Percentiles rank a stretch among this genome's conserved stretches.
Evolutionary conservation across 176 grass and related monocot genomes (phyloP).

Genomic region (Ensete ventricosum): DNA sequence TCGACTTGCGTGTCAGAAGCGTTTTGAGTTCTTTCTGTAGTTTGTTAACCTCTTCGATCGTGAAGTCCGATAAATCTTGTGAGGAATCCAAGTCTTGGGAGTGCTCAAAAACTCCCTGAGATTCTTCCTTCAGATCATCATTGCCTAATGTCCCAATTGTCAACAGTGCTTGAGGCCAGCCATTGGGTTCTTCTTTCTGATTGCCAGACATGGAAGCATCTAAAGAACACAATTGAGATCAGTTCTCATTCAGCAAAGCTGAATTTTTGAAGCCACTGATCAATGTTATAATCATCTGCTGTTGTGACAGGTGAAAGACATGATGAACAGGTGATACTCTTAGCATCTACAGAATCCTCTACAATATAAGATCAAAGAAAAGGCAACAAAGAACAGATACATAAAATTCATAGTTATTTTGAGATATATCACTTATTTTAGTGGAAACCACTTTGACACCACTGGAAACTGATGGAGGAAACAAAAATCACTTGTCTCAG

Average conservation of each 20-base stretch:
- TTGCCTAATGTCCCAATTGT: conserved; percentile 71
- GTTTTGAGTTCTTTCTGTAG: conserved; percentile 58
- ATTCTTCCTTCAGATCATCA: conserved; percentile 32
- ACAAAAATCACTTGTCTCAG: neutral
- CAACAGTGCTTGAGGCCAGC: conserved; percentile 35
- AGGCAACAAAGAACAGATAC: too few relatives aligned
- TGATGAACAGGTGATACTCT: neutral
- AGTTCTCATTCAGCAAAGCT: neutral
- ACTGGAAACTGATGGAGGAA: conserved; percentile 17
- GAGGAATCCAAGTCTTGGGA: conserved; percentile 12
- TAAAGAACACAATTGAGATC: conserved; percentile 15
- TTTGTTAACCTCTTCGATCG: conserved; percentile 71
- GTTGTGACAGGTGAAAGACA: neutral
- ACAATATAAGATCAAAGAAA: neutral
- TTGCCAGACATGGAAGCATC: conserved; percentile 30
- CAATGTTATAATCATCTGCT: too few relatives aligned
- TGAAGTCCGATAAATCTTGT: conserved; percentile 57
- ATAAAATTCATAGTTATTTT: too few relatives aligned
- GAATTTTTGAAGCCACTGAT: neutral
- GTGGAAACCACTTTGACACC: neutral
- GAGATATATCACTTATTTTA: neutral
- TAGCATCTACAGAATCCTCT: neutral
- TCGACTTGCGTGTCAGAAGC: conserved; percentile 22
- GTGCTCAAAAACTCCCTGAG: conserved; percentile 15
- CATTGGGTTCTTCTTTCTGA: conserved; percentile 22